Conservation (phyloP, 495 filamentous ascomycete genomes). For the Penicillium coffeae region DNA sequence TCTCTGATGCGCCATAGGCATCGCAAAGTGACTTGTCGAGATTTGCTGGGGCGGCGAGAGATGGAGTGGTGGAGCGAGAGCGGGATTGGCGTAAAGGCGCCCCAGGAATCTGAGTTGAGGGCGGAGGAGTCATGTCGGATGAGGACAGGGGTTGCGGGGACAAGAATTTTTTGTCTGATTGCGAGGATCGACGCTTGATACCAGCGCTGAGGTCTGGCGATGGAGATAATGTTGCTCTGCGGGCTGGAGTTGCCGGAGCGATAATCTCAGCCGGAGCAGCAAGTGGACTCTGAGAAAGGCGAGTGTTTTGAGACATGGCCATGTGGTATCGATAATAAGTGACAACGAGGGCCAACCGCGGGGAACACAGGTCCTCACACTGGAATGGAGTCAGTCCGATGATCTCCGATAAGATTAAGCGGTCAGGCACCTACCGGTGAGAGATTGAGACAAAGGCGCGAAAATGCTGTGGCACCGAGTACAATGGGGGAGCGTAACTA, state of each 20-base stretch:
- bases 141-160: constrained; percentile 41
- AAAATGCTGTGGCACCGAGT: constrained; percentile 14
- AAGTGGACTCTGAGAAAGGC: constrained; percentile 34
- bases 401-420: constrained; percentile 11
- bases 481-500: background rate
- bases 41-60: constrained; percentile 55
- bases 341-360: constrained; percentile 16
- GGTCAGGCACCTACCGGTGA: constrained; percentile 33
- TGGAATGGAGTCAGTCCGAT: constrained; percentile 16
- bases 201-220: constrained; percentile 37
- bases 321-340: constrained; percentile 5
- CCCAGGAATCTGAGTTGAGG: constrained; percentile 61
- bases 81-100: constrained; percentile 38
- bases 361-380: constrained; percentile 21
- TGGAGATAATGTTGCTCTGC: constrained; percentile 37
- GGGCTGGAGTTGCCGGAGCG: constrained; percentile 33
- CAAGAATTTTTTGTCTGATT: constrained; percentile 32
- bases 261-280: constrained; percentile 39
- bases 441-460: constrained; percentile 16
- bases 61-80: constrained; percentile 37
- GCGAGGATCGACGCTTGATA: constrained; percentile 25
- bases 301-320: constrained; percentile 38
- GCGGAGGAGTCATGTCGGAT: constrained; percentile 66
- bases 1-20: constrained; percentile 45
- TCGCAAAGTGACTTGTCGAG: constrained; percentile 52